Percentiles rank a stretch among this genome's conserved stretches.
Evolutionary conservation across 441 rosid species (phyloP).

Genomic region (Melastoma candidum): DNA sequence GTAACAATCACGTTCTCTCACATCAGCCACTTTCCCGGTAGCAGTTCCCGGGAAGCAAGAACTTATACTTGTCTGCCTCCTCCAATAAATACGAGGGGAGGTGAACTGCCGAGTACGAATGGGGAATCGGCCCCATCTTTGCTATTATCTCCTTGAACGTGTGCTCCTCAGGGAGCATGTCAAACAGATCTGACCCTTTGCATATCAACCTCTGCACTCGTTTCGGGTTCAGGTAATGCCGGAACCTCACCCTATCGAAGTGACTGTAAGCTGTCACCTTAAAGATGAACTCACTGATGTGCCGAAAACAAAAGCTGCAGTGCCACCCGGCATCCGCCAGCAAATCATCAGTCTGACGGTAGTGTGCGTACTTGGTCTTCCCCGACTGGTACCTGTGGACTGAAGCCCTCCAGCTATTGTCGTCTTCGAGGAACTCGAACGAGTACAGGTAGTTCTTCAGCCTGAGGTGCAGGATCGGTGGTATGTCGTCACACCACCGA

Average conservation of each 20-base stretch:
- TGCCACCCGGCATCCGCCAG: background rate
- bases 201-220: conserved; percentile 1
- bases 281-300: background rate
- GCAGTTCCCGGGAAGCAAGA: conserved; percentile 3
- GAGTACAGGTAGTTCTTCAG: conserved; percentile 4
- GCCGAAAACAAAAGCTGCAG: too few relatives aligned
- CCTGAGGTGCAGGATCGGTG: conserved; percentile 3
- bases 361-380: background rate
- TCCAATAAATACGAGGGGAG: conserved; percentile 5
- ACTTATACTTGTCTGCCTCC: conserved; percentile 1
- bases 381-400: background rate
- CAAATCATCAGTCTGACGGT: background rate
- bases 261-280: conserved; percentile 5
- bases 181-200: conserved; percentile 4
- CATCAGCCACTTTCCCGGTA: background rate
- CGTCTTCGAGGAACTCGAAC: conserved; percentile 2
- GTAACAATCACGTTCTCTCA: too few relatives aligned
- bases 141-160: conserved; percentile 6
- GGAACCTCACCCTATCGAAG: conserved; percentile 3
- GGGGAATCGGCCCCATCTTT: conserved; percentile 6
- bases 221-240: conserved; percentile 2
- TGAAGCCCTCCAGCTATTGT: background rate
- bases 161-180: conserved; percentile 6
- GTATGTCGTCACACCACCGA: conserved; percentile 3
- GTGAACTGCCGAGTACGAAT: conserved; percentile 4